A percentile compares a stretch with the other conserved stretches of the same genome.
phyloP scores from a whole-genome alignment of 495 filamentous ascomycete genomes.

The Chaetomidium leptoderma region DNA sequence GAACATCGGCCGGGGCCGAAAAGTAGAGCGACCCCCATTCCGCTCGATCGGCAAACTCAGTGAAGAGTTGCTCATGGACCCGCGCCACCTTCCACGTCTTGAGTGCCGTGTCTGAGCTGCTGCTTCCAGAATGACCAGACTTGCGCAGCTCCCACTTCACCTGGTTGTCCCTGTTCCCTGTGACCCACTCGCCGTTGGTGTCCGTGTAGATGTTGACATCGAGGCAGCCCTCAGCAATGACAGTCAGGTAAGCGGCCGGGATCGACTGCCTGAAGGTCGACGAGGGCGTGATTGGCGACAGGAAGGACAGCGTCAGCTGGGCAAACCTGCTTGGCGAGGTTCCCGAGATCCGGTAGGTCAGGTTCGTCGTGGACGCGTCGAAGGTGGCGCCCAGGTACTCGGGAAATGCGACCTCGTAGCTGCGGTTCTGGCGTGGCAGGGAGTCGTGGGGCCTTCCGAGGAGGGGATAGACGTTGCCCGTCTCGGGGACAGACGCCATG shows the following conservation, averaged over 20 bases:
- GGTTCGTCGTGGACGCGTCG: constrained; percentile 89
- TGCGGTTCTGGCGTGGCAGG: constrained; percentile 44
- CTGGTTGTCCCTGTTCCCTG: constrained; percentile 61
- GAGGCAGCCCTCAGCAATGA: constrained; percentile 66
- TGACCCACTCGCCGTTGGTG: constrained; percentile 85
- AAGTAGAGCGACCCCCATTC: constrained; percentile 90
- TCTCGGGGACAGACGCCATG: constrained; percentile 69
- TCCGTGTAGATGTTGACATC: constrained; percentile 84
- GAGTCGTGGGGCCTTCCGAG: constrained; percentile 85
- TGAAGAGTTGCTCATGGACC: constrained; percentile 61
- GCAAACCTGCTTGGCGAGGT: constrained; percentile 39
- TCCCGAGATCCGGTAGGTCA: constrained; percentile 69
- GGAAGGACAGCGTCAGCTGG: constrained; percentile 74
- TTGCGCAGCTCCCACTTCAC: constrained; percentile 65
- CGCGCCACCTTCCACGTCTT: constrained; percentile 61
- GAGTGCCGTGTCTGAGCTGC: constrained; percentile 27
- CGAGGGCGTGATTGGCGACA: constrained; percentile 88
- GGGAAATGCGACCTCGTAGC: constrained; percentile 64
- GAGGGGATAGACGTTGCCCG: constrained; percentile 74
- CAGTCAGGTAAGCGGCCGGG: constrained; percentile 78
- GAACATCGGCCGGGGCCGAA: constrained; percentile 60
- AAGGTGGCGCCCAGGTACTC: constrained; percentile 75
- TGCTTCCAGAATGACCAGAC: constrained; percentile 17
- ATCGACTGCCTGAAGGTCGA: constrained; percentile 89
- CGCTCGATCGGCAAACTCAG: constrained; percentile 68